Base-by-base conservation (phyloP, 495 filamentous ascomycete species). In the Hypoxylon lenormandii region DNA sequence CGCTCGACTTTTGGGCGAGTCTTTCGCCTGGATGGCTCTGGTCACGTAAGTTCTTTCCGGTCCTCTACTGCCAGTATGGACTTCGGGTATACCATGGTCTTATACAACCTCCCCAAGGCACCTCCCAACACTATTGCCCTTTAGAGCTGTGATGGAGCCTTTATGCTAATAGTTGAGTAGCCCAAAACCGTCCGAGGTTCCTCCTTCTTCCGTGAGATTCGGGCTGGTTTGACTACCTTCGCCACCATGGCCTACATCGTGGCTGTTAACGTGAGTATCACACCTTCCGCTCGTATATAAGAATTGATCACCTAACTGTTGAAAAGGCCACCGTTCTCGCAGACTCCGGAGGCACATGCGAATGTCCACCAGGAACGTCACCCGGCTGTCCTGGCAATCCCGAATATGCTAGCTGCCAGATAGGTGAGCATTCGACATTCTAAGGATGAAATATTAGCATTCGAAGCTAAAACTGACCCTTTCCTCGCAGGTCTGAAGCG, bases 221-320 rank as follows among this genome's bases (percentile, higher is more conserved):
- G 90, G 19, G 91, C 91, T n/a, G 91, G 91, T 11, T 76, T 94
- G 30, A 91, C 91, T 33, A 94, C 91, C 23, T 93, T 94, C 76
- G 90, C 92, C 69, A 91, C 91, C 15, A 93, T 94, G 91, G 88
- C 91, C 42, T 94, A 92, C 77, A 90, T 91, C 61, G 89, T 91
- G 43, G 82, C 89, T 69, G 80, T 85, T 65, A 84, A 86, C 65
- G 83, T 82, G 52, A 70, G 76, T 54, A 19, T 22, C 19, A 30
- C 54, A 49, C 30, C 61, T 4, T 47, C n/a, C 30, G 33, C 10
- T 0, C 52, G 15, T 45, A 46, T 75, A 79, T n/a, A 28, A 3
- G 26, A 74, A 66, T 83, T 76, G 65, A 64, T 82, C 79, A 59
- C 59, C 67, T 76, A 58, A 73, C 57, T 42, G 49, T 22, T 60